Evolutionary conservation across 805 yeast species (phyloP), one percentile per base, ranked within the genome.

Genomic region (Saturnispora besseyi): DNA sequence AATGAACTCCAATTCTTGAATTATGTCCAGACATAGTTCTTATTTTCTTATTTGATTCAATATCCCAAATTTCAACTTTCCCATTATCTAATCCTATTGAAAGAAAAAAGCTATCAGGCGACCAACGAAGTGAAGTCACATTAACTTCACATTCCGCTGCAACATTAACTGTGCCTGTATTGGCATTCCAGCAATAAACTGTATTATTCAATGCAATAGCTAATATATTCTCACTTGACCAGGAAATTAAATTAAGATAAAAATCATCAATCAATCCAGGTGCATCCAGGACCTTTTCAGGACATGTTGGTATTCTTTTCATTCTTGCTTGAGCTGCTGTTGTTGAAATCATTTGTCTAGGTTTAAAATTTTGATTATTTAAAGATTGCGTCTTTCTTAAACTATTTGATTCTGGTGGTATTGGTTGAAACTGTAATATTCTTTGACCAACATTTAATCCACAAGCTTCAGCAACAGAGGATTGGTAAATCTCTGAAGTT

Each of bases 211-310:
- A 71, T 1, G 96, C 99, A 61, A 93, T 85, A 1, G 96, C 97
- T 31, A 93, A 71, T 41, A 82, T 71, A 64, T 91, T 88, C 30
- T 81, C 79, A 55, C 71, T 70, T 7, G 96, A 89, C 98, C 99
- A 93, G 53, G 89, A 80, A 48, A 93, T 65, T 38, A 91, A 71
- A 61, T 89, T 89, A 48, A 89, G 73, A 64, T 91, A 93, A 65
- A 89, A 93, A 68, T 93, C 99, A 65, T 93, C 96, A 22, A 84
- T 76, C 51, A 90, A 75, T 0, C 96, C 96, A 0, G 99, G 99
- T 0, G 98, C 99, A 68, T 93, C 99, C 38, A 93, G 72, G 1
- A 93, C 95, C 55, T 96, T 77, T 56, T 87, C 96, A 1, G 99
- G 98, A 32, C 87, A 86, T 0, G 87, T 79, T 26, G 95, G 87